A percentile compares a stretch with the other conserved stretches of the same genome.
Conservation (phyloP, 2,329 filamentous ascomycete species). For the Penicillium glabrum region DNA sequence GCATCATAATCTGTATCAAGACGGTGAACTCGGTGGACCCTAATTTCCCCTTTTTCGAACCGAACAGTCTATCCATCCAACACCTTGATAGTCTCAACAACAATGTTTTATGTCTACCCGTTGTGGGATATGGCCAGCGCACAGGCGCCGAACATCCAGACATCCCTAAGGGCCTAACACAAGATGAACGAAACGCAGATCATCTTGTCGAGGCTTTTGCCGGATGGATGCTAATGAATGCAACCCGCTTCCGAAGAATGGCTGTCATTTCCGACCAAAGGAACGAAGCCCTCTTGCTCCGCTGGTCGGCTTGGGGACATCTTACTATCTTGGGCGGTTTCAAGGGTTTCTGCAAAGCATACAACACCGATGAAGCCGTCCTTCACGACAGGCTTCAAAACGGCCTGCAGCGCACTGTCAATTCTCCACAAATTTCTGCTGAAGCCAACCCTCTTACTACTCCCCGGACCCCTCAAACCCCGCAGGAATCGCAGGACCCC, state of each 20-base stretch:
- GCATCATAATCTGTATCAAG: slow-evolving; percentile 21
- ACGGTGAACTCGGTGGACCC: slow-evolving; percentile 22
- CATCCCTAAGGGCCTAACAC: slow-evolving; percentile 27
- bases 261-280: slow-evolving; percentile 21
- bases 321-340: background rate
- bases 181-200: slow-evolving; percentile 33
- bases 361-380: background rate
- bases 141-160: slow-evolving; percentile 20
- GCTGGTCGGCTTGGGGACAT: slow-evolving; percentile 19
- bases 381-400: background rate
- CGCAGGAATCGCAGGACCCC: background rate
- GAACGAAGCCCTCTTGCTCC: background rate
- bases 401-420: background rate
- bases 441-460: background rate
- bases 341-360: background rate
- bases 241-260: slow-evolving; percentile 33
- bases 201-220: slow-evolving; percentile 41
- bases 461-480: background rate
- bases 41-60: slow-evolving; percentile 6
- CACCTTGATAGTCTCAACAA: slow-evolving; percentile 24
- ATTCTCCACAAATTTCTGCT: background rate
- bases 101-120: slow-evolving; percentile 29
- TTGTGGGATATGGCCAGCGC: slow-evolving; percentile 32
- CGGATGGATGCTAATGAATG: slow-evolving; percentile 36
- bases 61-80: slow-evolving; percentile 21